Evolutionary conservation across 2,329 filamentous ascomycete species (phyloP).

Genomic region (Colletotrichum orchidophilum): DNA sequence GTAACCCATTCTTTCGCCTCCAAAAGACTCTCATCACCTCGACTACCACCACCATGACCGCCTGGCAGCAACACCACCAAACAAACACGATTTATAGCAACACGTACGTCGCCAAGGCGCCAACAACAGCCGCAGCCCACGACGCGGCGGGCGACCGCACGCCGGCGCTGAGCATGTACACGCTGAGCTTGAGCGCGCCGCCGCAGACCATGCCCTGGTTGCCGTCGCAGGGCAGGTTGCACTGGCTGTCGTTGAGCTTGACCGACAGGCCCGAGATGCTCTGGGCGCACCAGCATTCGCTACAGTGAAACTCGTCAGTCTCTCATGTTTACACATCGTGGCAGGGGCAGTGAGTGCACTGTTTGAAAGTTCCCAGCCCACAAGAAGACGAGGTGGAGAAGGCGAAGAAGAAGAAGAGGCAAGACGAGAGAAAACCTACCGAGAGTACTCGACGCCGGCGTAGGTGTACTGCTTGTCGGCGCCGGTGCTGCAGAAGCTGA

Average conservation of each 20-base stretch:
- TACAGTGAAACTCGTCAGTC: slow-evolving; percentile 36
- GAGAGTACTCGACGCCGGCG: slow-evolving; percentile 64
- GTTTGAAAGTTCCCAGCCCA: not conserved
- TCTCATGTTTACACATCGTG: not conserved
- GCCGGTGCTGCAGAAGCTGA: slow-evolving; percentile 58
- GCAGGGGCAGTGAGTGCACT: not conserved
- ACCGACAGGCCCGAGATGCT: slow-evolving; percentile 56
- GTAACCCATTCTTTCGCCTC: not conserved
- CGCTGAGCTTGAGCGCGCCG: slow-evolving; percentile 58
- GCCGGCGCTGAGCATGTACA: slow-evolving; percentile 46
- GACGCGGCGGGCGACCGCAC: not conserved
- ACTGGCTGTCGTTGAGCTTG: slow-evolving; percentile 57
- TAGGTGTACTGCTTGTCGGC: slow-evolving; percentile 52
- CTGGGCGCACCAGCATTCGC: slow-evolving; percentile 69
- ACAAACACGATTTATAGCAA: not conserved
- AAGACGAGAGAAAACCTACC: slow-evolving; percentile 41
- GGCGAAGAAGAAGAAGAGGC: not conserved
- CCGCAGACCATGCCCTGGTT: slow-evolving; percentile 63
- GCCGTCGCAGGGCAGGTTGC: slow-evolving; percentile 63
- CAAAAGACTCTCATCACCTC: not conserved
- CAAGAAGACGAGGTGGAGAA: not conserved
- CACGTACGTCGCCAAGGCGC: not conserved
- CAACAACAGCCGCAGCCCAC: slow-evolving; percentile 2
- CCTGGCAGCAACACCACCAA: not conserved
- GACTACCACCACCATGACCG: not conserved